Evolutionary conservation across 352 stramenopile genomes (phyloP), one percentile per base, ranked within the genome.

Genomic region (Phytopythium montanum): DNA sequence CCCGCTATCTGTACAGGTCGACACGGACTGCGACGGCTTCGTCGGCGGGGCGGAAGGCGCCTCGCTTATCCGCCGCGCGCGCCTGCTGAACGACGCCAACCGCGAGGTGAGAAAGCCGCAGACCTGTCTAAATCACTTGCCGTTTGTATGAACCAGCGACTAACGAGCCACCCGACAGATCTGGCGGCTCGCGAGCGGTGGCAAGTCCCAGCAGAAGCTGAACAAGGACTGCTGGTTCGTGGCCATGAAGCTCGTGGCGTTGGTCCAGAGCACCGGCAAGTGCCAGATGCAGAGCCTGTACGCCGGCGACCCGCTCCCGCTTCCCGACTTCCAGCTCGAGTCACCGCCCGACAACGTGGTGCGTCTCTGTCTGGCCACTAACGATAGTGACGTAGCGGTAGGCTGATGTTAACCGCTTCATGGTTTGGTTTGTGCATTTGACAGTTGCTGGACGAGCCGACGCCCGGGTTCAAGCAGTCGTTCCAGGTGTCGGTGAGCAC

Each of bases 201-300:
- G 88, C 62, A 92, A 89, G 54, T 96, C 87, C 13, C 82, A 95
- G 49, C 71, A 92, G 28, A 91, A 88, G 55, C 66, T 96, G 13
- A 90, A 90, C 61, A 93, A 94, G 50, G 85, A 95, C 64, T 90
- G 79, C 70, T 96, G 87, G 87, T 93, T 96, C 58, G 79, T 97
- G 28, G 87, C 88, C 12, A 94, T 94, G 83, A 96, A 95, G 59
- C 78, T 97, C 25, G 88, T 97, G 10, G 83, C 86, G 48, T 69
- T 96, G 16, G 87, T 94, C 34, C 88, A 97, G 58, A 88, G 68
- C 65, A 88, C 79, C 3, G 83, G 81, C 14, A 91, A 90, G 58
- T 93, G 84, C 48, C 81, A 92, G 62, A 89, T 92, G 79, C 81
- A 94, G 63, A 75, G 72, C 68, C 68, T 95, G 25, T 92, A 95